Conservation (phyloP, 2,329 filamentous ascomycete genomes). For the Celoporthe dispersa region DNA sequence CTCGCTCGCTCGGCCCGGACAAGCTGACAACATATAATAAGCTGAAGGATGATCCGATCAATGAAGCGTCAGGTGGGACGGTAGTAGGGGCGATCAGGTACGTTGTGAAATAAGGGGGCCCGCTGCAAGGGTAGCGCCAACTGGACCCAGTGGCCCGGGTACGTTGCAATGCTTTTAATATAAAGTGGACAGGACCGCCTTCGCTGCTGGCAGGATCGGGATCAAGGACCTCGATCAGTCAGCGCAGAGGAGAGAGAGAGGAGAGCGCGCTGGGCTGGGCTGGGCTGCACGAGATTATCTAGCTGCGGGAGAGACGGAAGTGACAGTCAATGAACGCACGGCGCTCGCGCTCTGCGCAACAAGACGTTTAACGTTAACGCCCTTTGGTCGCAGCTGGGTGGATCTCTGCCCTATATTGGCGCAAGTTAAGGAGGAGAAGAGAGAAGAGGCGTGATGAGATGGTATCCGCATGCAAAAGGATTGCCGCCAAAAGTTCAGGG, state of each 20-base stretch:
- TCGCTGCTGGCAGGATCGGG: conserved; percentile 19
- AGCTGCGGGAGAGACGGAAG: conserved; percentile 9
- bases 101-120: conserved; percentile 21
- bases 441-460: conserved; percentile 3
- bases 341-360: conserved; percentile 19
- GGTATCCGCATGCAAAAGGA: background rate
- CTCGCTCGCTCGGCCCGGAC: conserved; percentile 22
- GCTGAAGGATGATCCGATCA: conserved; percentile 22
- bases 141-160: conserved; percentile 20
- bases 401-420: conserved; percentile 25
- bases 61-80: conserved; percentile 18
- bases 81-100: conserved; percentile 23
- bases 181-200: conserved; percentile 29
- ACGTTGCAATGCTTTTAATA: conserved; percentile 28
- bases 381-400: conserved; percentile 26
- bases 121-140: conserved; percentile 16
- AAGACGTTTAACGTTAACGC: conserved; percentile 10
- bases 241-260: background rate
- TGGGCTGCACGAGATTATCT: conserved; percentile 7
- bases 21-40: conserved; percentile 24
- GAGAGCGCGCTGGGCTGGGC: background rate
- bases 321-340: conserved; percentile 8
- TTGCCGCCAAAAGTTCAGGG: background rate
- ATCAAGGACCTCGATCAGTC: conserved; percentile 11
- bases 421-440: conserved; percentile 18